Evolutionary conservation across 2,329 filamentous ascomycete genomes (phyloP).

Genomic region (Colletotrichum magnum): DNA sequence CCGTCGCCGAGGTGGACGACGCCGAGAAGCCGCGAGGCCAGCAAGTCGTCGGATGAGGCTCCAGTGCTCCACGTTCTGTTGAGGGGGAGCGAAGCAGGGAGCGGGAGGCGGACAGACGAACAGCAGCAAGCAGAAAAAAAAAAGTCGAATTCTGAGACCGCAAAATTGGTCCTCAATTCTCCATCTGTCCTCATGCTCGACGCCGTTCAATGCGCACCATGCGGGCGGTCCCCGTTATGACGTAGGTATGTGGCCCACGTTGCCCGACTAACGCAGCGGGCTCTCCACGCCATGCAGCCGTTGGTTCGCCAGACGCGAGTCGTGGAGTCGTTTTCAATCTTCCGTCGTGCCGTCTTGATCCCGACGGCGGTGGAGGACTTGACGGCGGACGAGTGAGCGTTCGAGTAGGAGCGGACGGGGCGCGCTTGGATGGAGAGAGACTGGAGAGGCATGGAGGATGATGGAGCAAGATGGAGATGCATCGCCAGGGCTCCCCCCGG

Average conservation of each 20-base stretch:
- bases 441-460: slow-evolving; percentile 17
- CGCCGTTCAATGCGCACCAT: slow-evolving; percentile 31
- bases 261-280: slow-evolving; percentile 32
- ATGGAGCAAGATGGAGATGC: slow-evolving; percentile 31
- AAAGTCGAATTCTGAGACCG: slow-evolving; percentile 21
- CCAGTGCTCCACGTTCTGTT: slow-evolving; percentile 23
- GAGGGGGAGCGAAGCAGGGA: slow-evolving; percentile 15
- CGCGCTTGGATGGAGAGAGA: slow-evolving; percentile 24
- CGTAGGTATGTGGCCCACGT: slow-evolving; percentile 32
- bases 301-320: slow-evolving; percentile 31
- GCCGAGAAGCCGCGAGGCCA: slow-evolving; percentile 18
- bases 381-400: slow-evolving; percentile 32
- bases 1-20: slow-evolving; percentile 12
- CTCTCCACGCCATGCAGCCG: slow-evolving; percentile 29
- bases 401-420: slow-evolving; percentile 17
- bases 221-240: slow-evolving; percentile 30
- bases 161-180: slow-evolving; percentile 26
- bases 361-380: slow-evolving; percentile 32
- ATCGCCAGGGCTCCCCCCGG: slow-evolving; percentile 21
- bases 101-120: slow-evolving; percentile 13
- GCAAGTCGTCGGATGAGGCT: slow-evolving; percentile 29
- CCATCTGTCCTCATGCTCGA: slow-evolving; percentile 37
- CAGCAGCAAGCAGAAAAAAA: slow-evolving; percentile 13
- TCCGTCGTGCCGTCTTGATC: slow-evolving; percentile 39
- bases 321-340: slow-evolving; percentile 35